Base-by-base conservation (phyloP, 495 filamentous ascomycete species). In the Penicillium cataractarum region DNA sequence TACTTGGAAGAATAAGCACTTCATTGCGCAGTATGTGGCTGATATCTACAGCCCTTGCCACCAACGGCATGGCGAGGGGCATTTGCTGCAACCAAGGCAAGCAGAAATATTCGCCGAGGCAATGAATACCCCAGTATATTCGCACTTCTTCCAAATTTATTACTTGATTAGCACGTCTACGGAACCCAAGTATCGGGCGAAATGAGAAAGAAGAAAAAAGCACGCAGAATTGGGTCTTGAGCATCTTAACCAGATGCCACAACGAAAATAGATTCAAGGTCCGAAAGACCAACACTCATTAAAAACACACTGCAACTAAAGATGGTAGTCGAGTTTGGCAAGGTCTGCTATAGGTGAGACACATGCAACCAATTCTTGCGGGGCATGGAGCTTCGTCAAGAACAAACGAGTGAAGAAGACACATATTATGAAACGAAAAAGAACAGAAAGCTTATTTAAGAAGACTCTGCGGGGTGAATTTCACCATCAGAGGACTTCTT, bases 401-500 rank as follows among this genome's bases (percentile, higher is more conserved):
- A 65, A 49, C 10, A 55, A 50, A 52, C 26, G 29, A 56, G 56
- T 50, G 52, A 56, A 46, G 32, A 51, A 46, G 42, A 46, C 46
- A 46, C 46, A 61, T 51, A 29, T 37, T 39, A 51, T 61, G 56
- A 52, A 58, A 63, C 42, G n/a, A 54, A 48, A 31, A 52, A 13
- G 26, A 24, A 44, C 29, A n/a, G 8, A 31, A 50, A n/a, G n/a
- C 1, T 6, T 51, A 52, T 19, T 48, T 60, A 63, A 13, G 57
- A 55, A 44, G 54, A 53, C 15, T 29, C 40, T 7, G 49, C 19
- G 27, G 22, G 33, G 10, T 68, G 63, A n/a, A 70, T 53, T 2
- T 70, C 61, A 35, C 69, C 69, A 19, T 78, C 73, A 13, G 74
- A 76, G 6, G 44, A 2, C 49, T 39, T 70, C 69, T 80, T 78